Evolutionary conservation across 768 basidiomycete species (phyloP).

Genomic region (Hygrocybe punicea): DNA sequence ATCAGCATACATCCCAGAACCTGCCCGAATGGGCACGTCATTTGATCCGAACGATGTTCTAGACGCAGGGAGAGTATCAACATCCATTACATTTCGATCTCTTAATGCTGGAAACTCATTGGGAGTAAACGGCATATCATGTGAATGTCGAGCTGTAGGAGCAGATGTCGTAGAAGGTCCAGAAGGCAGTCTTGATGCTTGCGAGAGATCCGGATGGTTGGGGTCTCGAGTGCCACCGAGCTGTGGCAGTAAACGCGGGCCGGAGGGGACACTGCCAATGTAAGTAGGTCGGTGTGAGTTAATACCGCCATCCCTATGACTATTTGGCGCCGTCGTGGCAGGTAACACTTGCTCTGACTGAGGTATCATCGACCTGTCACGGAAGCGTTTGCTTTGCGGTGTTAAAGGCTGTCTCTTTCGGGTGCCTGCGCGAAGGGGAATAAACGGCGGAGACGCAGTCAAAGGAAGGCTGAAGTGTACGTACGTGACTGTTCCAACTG

Average conservation of each 20-base stretch:
- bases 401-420: slow-evolving; percentile 45
- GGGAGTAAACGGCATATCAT: neutral
- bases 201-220: neutral
- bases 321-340: neutral
- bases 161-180: slow-evolving; percentile 8
- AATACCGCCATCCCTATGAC: slow-evolving; percentile 1
- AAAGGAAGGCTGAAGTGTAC: slow-evolving; percentile 24
- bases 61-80: slow-evolving; percentile 17
- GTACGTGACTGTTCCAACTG: slow-evolving; percentile 28
- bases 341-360: slow-evolving; percentile 1
- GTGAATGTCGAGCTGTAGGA: neutral
- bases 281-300: slow-evolving; percentile 2
- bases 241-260: slow-evolving; percentile 14
- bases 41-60: slow-evolving; percentile 14
- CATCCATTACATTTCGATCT: slow-evolving; percentile 20
- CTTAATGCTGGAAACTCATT: slow-evolving; percentile 3
- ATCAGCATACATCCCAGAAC: slow-evolving; percentile 33
- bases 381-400: slow-evolving; percentile 42
- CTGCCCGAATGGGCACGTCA: slow-evolving; percentile 10
- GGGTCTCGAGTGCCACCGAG: slow-evolving; percentile 1
- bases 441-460: slow-evolving; percentile 11
- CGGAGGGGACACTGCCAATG: slow-evolving; percentile 7
- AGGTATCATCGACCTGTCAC: slow-evolving; percentile 18
- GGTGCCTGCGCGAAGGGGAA: slow-evolving; percentile 24
- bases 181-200: neutral